Evolutionary conservation across 768 basidiomycete genomes (phyloP).

Genomic region (Hygrocybe punicea): DNA sequence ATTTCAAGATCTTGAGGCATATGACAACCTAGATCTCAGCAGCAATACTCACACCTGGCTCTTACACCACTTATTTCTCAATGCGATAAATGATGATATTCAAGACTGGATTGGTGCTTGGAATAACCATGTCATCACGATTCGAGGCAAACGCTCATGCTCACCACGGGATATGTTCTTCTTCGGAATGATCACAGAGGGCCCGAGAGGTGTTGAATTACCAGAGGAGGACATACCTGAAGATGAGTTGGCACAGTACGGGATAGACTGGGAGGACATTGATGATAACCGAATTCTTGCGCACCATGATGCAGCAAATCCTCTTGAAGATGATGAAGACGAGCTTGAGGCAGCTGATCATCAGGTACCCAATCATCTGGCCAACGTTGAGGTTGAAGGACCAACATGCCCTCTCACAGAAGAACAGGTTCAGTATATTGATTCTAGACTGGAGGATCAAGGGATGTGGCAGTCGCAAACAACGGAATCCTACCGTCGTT

Average conservation of each 20-base stretch:
- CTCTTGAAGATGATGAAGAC: not conserved
- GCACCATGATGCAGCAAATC: conserved; percentile 16
- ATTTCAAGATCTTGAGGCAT: conserved; percentile 34
- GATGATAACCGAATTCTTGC: conserved; percentile 9
- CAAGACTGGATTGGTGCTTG: conserved; percentile 31
- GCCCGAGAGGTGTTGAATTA: conserved; percentile 19
- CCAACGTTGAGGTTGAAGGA: not conserved
- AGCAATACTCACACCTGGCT: conserved; percentile 38
- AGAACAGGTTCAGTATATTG: not conserved
- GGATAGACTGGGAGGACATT: conserved; percentile 20
- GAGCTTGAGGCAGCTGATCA: not conserved
- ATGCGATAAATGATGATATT: conserved; percentile 29
- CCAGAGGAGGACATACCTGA: conserved; percentile 2
- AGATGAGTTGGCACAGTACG: conserved; percentile 22
- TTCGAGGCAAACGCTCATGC: conserved; percentile 15
- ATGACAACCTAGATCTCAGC: conserved; percentile 25
- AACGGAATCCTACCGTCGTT: too few species aligned
- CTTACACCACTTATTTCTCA: conserved; percentile 38
- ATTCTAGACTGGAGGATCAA: not conserved
- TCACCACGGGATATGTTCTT: conserved; percentile 33
- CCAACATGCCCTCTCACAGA: not conserved
- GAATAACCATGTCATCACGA: conserved; percentile 33
- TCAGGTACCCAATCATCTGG: not conserved
- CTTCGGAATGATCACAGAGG: conserved; percentile 32
- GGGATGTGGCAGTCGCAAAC: too few species aligned